A percentile compares a stretch with the other conserved stretches of the same genome.
Conservation (phyloP, 352 stramenopile species). For the Phytopythium oedochilum region DNA sequence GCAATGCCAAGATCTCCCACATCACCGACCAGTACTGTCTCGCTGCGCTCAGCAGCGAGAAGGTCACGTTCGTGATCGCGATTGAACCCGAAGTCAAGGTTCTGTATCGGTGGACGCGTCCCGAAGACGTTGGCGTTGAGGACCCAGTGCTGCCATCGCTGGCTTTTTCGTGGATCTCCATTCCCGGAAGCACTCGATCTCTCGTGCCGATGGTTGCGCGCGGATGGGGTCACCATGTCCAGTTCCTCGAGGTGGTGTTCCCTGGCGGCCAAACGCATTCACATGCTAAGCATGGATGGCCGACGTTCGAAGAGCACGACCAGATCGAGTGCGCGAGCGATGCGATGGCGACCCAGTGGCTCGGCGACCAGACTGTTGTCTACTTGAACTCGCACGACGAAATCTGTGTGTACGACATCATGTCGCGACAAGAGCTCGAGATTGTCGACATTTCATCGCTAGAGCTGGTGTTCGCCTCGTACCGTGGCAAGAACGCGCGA, state of each 20-base stretch:
- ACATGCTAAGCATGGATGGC: slow-evolving; percentile 87
- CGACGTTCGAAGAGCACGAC: slow-evolving; percentile 93
- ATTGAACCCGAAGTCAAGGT: slow-evolving; percentile 94
- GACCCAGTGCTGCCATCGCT: slow-evolving; percentile 90
- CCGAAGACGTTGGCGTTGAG: slow-evolving; percentile 57
- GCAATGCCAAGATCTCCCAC: slow-evolving; percentile 84
- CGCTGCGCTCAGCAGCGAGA: slow-evolving; percentile 82
- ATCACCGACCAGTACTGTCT: slow-evolving; percentile 84
- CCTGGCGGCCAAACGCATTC: slow-evolving; percentile 63
- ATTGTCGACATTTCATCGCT: slow-evolving; percentile 93
- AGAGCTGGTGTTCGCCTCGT: slow-evolving; percentile 92
- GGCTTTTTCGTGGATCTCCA: slow-evolving; percentile 93
- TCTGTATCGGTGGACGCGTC: slow-evolving; percentile 91
- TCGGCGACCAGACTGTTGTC: slow-evolving; percentile 93
- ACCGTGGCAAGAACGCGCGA: slow-evolving; percentile 74
- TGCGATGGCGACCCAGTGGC: slow-evolving; percentile 94
- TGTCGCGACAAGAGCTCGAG: slow-evolving; percentile 94
- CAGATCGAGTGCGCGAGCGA: slow-evolving; percentile 88
- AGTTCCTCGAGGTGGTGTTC: slow-evolving; percentile 91
- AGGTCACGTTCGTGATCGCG: slow-evolving; percentile 94
- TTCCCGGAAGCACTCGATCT: slow-evolving; percentile 74
- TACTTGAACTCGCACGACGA: slow-evolving; percentile 95
- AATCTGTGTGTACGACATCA: slow-evolving; percentile 95
- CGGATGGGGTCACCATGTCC: slow-evolving; percentile 91
- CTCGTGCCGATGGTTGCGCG: slow-evolving; percentile 90